phyloP scores from a whole-genome alignment of 345 rosid species.

The Camelina neglecta region DNA sequence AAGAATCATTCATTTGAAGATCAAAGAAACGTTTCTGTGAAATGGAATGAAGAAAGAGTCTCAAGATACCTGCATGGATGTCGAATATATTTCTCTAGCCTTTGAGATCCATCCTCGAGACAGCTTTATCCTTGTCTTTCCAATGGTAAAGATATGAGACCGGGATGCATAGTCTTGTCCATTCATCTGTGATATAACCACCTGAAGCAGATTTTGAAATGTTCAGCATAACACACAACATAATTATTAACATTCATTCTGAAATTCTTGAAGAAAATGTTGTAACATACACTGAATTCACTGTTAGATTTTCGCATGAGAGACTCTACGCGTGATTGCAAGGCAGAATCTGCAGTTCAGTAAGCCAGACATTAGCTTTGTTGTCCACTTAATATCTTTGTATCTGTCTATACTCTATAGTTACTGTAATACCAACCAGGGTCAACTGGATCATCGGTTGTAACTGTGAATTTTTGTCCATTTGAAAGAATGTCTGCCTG shows the following conservation, averaged over 20 bases:
- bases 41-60: neutral
- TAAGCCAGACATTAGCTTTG: conserved; percentile 27
- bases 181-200: conserved; percentile 80
- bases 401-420: neutral
- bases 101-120: conserved; percentile 98
- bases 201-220: conserved; percentile 52
- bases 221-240: conserved; percentile 2
- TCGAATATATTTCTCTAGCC: conserved; percentile 85
- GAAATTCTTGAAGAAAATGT: neutral
- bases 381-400: neutral
- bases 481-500: conserved; percentile 70
- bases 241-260: no score
- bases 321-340: conserved; percentile 65
- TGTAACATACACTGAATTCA: conserved; percentile 74
- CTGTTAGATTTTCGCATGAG: conserved; percentile 81
- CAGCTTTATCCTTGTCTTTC: conserved; percentile 90
- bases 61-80: conserved; percentile 82
- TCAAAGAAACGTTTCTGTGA: conserved; percentile 6
- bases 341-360: conserved; percentile 62
- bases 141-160: conserved; percentile 73
- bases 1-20: neutral
- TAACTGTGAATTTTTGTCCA: conserved; percentile 69
- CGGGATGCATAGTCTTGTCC: conserved; percentile 80
- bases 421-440: conserved; percentile 59
- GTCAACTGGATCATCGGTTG: conserved; percentile 67